Base-by-base conservation (phyloP, 129 eudicot species). In the Pulicaria dysenterica region DNA sequence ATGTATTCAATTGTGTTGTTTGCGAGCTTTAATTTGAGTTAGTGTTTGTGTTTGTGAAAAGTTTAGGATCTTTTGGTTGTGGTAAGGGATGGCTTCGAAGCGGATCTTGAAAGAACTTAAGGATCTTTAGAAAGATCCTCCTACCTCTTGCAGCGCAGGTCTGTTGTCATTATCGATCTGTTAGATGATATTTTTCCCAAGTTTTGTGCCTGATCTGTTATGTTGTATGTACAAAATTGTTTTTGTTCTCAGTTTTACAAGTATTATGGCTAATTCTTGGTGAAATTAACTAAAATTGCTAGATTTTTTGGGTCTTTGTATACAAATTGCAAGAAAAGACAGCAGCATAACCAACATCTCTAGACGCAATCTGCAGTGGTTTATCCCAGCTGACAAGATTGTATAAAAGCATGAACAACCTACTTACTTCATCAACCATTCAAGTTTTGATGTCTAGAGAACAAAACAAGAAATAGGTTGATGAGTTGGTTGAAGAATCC, bases 41-140 rank as follows among this genome's bases (percentile, higher is more conserved):
- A 58, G 82, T 83, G 81, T 73, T 85, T 73, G 62, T 45, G 57
- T 50, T 15, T 63, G 31, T 53, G 72, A 58, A 51, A 62, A 46
- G n/a, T 16, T 8, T 44, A 77, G 85, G 81, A 72, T 67, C 73
- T 82, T 54, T 45, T 71, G 67, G 74, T 57, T 56, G 67, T 51
- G 43, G 19, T 61, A 61, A 50, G 58, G 72, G 80, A 87, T 87
- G 92, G 92, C 92, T 41, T 87, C 92, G 68, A 87, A 87, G 85
- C 75, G 92, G 77, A 87, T 87, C 80, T 69, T 83, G 82, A 86
- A 83, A 73, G 88, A 86, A 81, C 87, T 83, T 49, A 86, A 83
- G 86, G 86, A 86, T 86, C 88, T 86, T 60, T 86, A 86, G 86
- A 86, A 81, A 58, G 92, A 87, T 87, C 89, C 92, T 84, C 89